A percentile compares a stretch with the other conserved stretches of the same genome.
Evolutionary conservation across 1,139 yeast species (phyloP).

Genomic region (Blastobotrys raffinosifermentans): DNA sequence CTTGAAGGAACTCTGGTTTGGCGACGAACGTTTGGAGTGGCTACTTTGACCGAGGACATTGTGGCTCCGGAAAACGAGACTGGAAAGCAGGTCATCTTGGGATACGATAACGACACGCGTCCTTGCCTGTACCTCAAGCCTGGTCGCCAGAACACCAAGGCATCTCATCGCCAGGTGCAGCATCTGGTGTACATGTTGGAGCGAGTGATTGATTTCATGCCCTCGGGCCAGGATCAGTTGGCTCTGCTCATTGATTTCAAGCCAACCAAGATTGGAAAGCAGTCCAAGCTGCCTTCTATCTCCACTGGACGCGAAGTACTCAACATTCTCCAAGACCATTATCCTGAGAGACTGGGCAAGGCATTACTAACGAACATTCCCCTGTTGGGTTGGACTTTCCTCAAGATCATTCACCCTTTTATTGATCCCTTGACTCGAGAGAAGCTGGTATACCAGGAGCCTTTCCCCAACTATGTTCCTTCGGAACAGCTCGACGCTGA

Average conservation of each 20-base stretch:
- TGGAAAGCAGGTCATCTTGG: slow-evolving; percentile 84
- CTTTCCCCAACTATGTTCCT: slow-evolving; percentile 78
- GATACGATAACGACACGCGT: slow-evolving; percentile 81
- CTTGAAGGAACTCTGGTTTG: slow-evolving; percentile 73
- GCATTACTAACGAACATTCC: slow-evolving; percentile 91
- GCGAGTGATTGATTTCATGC: slow-evolving; percentile 87
- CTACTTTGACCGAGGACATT: slow-evolving; percentile 52
- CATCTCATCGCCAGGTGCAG: slow-evolving; percentile 83
- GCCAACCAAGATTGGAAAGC: slow-evolving; percentile 49
- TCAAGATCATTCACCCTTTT: slow-evolving; percentile 85
- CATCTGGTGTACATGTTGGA: slow-evolving; percentile 90
- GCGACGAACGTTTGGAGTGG: slow-evolving; percentile 88
- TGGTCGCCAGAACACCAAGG: slow-evolving; percentile 88
- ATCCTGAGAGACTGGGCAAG: slow-evolving; percentile 90
- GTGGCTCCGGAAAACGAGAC: slow-evolving; percentile 71
- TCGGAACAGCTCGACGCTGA: slow-evolving; percentile 72
- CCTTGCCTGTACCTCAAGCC: slow-evolving; percentile 88
- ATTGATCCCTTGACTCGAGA: slow-evolving; percentile 93
- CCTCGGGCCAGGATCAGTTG: slow-evolving; percentile 88
- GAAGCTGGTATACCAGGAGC: slow-evolving; percentile 85
- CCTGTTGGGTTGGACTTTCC: slow-evolving; percentile 84
- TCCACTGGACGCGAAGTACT: slow-evolving; percentile 76
- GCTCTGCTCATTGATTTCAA: slow-evolving; percentile 84
- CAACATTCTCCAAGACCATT: slow-evolving; percentile 86
- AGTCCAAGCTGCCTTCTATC: slow-evolving; percentile 74